Evolutionary conservation across 1,139 yeast genomes (phyloP).

Genomic region (Lodderomyces elongisporus): DNA sequence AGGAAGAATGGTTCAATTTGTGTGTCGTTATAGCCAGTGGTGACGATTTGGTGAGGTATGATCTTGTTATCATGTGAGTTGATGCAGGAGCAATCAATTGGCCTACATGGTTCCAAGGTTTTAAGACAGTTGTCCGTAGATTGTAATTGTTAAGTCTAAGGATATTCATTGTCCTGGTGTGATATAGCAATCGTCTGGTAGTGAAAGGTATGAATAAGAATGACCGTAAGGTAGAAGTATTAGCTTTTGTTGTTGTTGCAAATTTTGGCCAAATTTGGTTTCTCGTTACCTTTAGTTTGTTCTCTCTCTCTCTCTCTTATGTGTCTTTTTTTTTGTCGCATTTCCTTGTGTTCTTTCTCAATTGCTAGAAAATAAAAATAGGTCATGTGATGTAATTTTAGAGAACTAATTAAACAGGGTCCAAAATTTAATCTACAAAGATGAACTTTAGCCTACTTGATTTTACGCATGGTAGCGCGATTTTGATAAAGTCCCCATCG

Average conservation of each 20-base stretch:
- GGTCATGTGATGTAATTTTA: too few species aligned
- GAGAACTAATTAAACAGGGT: too few species aligned
- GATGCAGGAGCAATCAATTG: conserved; percentile 1
- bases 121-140: background rate
- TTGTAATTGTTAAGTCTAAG: background rate
- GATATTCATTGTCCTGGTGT: background rate
- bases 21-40: background rate
- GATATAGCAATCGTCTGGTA: background rate
- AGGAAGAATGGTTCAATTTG: conserved; percentile 4
- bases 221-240: too few species aligned
- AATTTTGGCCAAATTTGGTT: background rate
- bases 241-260: background rate
- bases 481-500: conserved; percentile 40
- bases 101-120: background rate
- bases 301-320: too few species aligned
- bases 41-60: conserved; percentile 1
- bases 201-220: background rate
- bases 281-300: background rate
- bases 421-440: too few species aligned
- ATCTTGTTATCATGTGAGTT: background rate
- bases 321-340: background rate
- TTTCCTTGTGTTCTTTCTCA: background rate
- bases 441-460: too few species aligned
- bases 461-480: too few species aligned
- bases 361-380: too few species aligned